These are phyloP conservation scores for Trametes pubescens DNA, from an alignment of 1,284 basidiomycete genomes.

Conservation along the genomic window DNA sequence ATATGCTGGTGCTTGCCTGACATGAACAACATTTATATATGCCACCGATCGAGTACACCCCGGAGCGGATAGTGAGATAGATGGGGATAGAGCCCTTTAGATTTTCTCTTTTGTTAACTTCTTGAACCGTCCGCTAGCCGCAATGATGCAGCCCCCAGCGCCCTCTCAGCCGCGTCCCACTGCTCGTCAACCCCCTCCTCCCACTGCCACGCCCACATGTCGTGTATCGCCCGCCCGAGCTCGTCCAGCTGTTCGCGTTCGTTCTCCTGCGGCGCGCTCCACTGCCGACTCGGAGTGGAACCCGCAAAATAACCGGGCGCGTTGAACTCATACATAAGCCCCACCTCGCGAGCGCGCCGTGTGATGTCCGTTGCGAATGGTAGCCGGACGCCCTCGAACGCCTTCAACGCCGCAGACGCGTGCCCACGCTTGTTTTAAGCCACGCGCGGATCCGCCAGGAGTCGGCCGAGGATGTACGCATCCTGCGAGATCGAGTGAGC, in stretches of 20 bases:
- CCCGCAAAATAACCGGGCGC: conserved; percentile 7
- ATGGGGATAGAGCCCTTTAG: not conserved
- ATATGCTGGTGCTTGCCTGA: too few relatives aligned
- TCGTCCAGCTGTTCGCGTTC: conserved; percentile 13
- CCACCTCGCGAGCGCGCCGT: conserved; percentile 25
- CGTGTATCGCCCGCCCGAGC: conserved; percentile 17
- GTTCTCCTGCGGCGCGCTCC: not conserved
- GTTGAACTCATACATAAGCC: conserved; percentile 39
- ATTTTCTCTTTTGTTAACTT: not conserved
- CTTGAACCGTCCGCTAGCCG: too few relatives aligned
- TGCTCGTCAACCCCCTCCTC: conserved; percentile 11
- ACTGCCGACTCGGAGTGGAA: not conserved
- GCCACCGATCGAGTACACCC: too few relatives aligned
- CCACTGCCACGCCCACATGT: conserved; percentile 32
- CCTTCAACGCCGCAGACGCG: conserved; percentile 34
- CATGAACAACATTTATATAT: too few relatives aligned
- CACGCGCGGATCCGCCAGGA: not conserved
- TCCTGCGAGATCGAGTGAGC: not conserved
- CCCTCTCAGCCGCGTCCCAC: conserved; percentile 12
- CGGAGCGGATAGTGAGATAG: too few relatives aligned
- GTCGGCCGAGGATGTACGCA: not conserved
- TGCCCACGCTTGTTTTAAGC: not conserved
- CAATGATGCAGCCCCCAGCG: not conserved
- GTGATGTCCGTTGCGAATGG: conserved; percentile 34
- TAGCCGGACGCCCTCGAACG: conserved; percentile 45